Evolutionary conservation across 2,329 filamentous ascomycete genomes (phyloP).

Genomic region (Venturia carpophila): DNA sequence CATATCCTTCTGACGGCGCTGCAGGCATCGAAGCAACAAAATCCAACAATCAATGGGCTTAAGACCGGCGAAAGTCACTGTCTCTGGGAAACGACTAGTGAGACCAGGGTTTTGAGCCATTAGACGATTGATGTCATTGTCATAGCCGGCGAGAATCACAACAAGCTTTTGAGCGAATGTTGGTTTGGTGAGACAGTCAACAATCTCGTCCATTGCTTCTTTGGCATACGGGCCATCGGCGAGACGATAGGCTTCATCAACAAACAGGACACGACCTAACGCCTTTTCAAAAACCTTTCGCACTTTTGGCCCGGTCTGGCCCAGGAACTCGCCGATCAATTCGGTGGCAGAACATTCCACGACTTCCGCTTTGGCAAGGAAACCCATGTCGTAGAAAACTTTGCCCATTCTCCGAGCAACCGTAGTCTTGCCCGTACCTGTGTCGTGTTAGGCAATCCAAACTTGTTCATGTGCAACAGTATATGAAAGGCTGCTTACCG

Average conservation of each 20-base stretch:
- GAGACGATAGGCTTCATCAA: constrained; percentile 66
- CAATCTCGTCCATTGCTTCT: constrained; percentile 46
- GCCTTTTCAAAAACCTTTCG: constrained; percentile 52
- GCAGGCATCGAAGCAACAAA: constrained; percentile 34
- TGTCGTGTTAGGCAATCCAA: neutral
- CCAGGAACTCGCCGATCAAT: constrained; percentile 59
- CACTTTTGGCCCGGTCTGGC: constrained; percentile 62
- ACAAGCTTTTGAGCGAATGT: constrained; percentile 53
- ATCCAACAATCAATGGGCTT: constrained; percentile 26
- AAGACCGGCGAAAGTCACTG: constrained; percentile 46
- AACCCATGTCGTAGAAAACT: constrained; percentile 66
- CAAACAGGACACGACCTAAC: constrained; percentile 59
- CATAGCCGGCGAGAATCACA: constrained; percentile 63
- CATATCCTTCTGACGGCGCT: constrained; percentile 18
- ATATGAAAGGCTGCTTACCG: constrained; percentile 34
- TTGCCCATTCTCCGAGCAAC: constrained; percentile 68
- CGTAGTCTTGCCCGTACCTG: constrained; percentile 64
- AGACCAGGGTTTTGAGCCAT: constrained; percentile 56
- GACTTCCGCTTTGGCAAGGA: constrained; percentile 53
- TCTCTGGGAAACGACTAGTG: constrained; percentile 56
- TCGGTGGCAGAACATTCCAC: constrained; percentile 61
- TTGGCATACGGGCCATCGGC: constrained; percentile 50
- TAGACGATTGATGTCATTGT: constrained; percentile 56
- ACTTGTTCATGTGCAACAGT: neutral
- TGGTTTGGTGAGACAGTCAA: constrained; percentile 48